Percentiles rank a stretch among this genome's conserved stretches.
phyloP scores from a whole-genome alignment of 1,139 yeast species.

The Nakaseomyces nivariensis region DNA sequence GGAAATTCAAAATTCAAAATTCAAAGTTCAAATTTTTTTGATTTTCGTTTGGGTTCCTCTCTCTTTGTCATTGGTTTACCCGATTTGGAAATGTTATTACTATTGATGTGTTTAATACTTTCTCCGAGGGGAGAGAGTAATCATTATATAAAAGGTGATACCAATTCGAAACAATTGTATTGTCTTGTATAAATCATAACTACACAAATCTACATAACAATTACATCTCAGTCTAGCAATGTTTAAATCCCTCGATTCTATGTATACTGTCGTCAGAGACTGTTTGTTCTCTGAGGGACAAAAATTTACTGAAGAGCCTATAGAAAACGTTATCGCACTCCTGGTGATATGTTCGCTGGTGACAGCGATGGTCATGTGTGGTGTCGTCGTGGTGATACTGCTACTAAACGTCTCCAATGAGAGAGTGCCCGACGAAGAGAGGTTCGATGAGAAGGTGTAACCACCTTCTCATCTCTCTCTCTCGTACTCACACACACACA shows the following conservation, averaged over 20 bases:
- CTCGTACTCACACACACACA: no score
- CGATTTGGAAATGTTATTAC: not conserved
- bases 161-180: not conserved
- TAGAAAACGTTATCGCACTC: slow-evolving; percentile 1
- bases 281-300: slow-evolving; percentile 1
- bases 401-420: not conserved
- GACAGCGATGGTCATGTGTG: not conserved
- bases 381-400: not conserved
- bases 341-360: slow-evolving; percentile 1
- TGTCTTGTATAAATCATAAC: no score
- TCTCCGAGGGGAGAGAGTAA: not conserved
- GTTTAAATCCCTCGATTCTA: slow-evolving; percentile 2
- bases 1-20: no score
- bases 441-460: not conserved
- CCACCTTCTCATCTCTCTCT: no score
- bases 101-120: not conserved
- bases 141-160: not conserved
- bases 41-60: not conserved
- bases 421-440: not conserved
- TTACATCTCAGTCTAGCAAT: not conserved
- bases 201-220: not conserved
- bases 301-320: not conserved
- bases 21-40: no score
- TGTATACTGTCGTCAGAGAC: not conserved
- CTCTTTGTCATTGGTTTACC: not conserved